Evolutionary conservation across 805 yeast genomes (phyloP), one percentile per base, ranked within the genome.

Genomic region (Saturnispora quitensis): DNA sequence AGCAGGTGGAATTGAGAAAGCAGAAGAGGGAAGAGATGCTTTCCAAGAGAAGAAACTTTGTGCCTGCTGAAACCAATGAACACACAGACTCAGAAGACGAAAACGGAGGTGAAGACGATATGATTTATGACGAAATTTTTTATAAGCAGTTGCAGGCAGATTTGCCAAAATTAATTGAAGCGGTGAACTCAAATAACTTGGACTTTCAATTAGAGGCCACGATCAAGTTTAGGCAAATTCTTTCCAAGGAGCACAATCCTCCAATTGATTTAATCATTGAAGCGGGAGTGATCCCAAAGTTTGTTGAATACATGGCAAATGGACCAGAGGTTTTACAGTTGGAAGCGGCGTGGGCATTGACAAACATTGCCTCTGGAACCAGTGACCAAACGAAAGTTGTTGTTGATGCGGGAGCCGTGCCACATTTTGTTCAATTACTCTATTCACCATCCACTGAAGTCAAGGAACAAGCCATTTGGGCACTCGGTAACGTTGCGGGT

Each of bases 291-390:
- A 93, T 93, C 50, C 95, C 97, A 53, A 82, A 83, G 50, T 78
- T 93, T 67, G 97, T 93, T 51, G 82, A 79, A 60, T 89, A 90
- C 61, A 85, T 93, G 89, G 73, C 74, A 54, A 74, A 79, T 50
- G 89, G 87, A 59, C 87, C 90, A 3, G 89, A 87, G 62, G 81
- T 86, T 76, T 76, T 93, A 61, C 98, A 91, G 71, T 80, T 93
- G 62, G 99, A 93, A 73, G 96, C 98, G 12, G 97, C 99, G 8
- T 93, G 99, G 99, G 98, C 98, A n/a, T 78, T 93, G 60, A 93
- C 99, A 48, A 93, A 93, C 67, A 91, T 93, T 68, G 98, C 98
- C 22, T 88, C 97, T 4, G 99, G 99, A 56, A 74, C 84, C 48
- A 81, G 95, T 42, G 85, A 81, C 46, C 98, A 93, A 71, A 93